phyloP scores from a whole-genome alignment of 208 protist genomes.

The Trichomonas gallinae region DNA sequence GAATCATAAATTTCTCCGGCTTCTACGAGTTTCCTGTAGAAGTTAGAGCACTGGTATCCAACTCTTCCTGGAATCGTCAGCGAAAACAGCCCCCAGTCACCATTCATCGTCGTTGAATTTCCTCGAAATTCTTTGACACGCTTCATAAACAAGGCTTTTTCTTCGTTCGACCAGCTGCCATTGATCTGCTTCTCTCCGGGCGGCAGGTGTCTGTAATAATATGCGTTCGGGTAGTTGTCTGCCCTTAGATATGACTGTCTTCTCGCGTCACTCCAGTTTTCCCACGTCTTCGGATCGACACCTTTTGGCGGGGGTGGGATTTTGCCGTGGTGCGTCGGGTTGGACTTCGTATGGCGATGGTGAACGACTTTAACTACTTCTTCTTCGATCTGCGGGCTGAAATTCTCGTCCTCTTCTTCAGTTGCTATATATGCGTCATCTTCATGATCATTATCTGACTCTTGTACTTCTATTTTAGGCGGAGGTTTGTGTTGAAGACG shows the following conservation, averaged over 20 bases:
- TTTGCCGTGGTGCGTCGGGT: not conserved
- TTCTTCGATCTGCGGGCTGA: not conserved
- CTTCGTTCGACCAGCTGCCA: not conserved
- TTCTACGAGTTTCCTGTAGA: not conserved
- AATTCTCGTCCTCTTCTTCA: not conserved
- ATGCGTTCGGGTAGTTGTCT: not conserved
- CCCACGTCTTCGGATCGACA: not conserved
- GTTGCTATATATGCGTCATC: not conserved
- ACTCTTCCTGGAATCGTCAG: slow-evolving; percentile 50
- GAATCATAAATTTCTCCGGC: not conserved
- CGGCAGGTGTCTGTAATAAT: not conserved
- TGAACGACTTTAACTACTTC: not conserved
- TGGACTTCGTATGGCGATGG: not conserved
- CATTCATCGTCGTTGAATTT: slow-evolving; percentile 23
- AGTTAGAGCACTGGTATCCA: slow-evolving; percentile 44
- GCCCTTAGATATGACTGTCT: not conserved
- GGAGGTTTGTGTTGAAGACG: not conserved
- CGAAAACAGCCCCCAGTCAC: slow-evolving; percentile 52
- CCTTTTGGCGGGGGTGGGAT: not conserved
- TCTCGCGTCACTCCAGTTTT: not conserved
- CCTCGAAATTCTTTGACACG: not conserved
- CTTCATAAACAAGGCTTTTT: not conserved
- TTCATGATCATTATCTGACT: not conserved
- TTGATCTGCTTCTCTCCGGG: not conserved
- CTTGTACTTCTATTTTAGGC: not conserved